Evolutionary conservation across 495 filamentous ascomycete species (phyloP), one percentile per base, ranked within the genome.

Genomic region (Neurospora sp.): DNA sequence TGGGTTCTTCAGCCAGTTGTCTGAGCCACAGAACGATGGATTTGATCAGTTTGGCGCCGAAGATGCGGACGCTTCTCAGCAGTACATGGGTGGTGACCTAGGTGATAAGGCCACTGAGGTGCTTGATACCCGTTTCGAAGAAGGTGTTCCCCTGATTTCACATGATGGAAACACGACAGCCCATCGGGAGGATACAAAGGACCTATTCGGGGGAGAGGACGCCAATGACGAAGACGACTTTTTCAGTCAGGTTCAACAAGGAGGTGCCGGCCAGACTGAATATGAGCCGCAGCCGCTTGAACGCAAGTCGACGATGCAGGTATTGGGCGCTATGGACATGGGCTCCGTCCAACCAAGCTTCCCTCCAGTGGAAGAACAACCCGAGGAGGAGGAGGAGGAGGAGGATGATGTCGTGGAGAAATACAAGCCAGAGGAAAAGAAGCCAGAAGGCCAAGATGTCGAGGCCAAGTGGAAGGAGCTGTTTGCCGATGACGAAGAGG

Each of bases 381-480:
- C 44, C 2, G 84, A 85, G 31, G 71, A 72, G 9, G 76, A 72
- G 9, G 76, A 77, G 10, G 31, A 48, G n/a, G 72, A 72, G 9
- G 76, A 77, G 10, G 31, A 48, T 16, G 72, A 75, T 40, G 22
- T 48, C 12, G 9, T 68, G 35, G 73, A 75, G 22, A 69, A 73
- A 82, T n/a, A 74, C 35, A 45, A 72, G 59, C 68, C 74, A 22
- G 76, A 80, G 39, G 73, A 76, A 41, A 80, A 75, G 59, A 65
- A 65, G 27, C 53, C 27, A 35, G 48, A 39, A 16, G 72, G 68
- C 1, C 76, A 79, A 39, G 91, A 96, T 75, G 81, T 96, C 8
- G 90, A 91, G 68, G 92, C 91, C 3, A 88, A 90, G 74, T 98
- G 96, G 96, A 85, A 93, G 75, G 92, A 90, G 59, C 92, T 92